Base-by-base conservation (phyloP, 2,329 filamentous ascomycete species). In the Cercospora zeina region DNA sequence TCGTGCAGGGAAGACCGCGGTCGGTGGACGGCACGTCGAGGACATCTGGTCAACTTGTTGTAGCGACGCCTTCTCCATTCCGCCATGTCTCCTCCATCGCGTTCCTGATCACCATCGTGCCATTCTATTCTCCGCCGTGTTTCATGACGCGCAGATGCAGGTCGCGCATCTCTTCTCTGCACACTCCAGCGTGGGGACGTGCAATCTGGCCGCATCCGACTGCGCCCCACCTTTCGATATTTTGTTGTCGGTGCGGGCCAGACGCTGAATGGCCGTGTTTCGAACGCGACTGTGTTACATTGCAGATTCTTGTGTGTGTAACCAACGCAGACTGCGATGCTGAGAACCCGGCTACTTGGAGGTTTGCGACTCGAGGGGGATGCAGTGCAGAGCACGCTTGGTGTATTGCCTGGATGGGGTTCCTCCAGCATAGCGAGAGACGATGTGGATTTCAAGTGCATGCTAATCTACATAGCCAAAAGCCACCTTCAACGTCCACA, bases 21-120 rank as follows among this genome's bases (percentile, higher is more conserved):
- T 62, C 33, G 45, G 54, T 27, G 39, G 21, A 45, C 19, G 39
- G 16, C 14, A 45, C 16, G 39, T 21, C 56, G 56, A 58, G 14
- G 42, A 61, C 31, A 39, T 37, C 49, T 62, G 47, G 58, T 49
- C 63, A 62, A 65, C n/a, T n/a, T n/a, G 54, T 65, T 49, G 58
- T 61, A 62, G 65, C 65, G 63, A 65, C 59, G 47, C 27, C 39
- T 50, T 59, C 62, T 67, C 65, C 65, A 67, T 63, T 47, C 63
- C 54, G 47, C 55, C 47, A 64, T 59, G 58, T 58, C 47, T 54
- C 14, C 58, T 54, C 39, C 21, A 45, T 69, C 70, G 65, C 68
- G 69, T 73, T 72, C 68, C 71, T 73, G 70, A 71, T 70, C 70
- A 67, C 53, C 71, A 71, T 69, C 63, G 64, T 63, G 53, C 54